Percentiles rank a stretch among this genome's conserved stretches.
Evolutionary conservation across 306 rosid genomes (phyloP).

Genomic region (Malus orientalis): DNA sequence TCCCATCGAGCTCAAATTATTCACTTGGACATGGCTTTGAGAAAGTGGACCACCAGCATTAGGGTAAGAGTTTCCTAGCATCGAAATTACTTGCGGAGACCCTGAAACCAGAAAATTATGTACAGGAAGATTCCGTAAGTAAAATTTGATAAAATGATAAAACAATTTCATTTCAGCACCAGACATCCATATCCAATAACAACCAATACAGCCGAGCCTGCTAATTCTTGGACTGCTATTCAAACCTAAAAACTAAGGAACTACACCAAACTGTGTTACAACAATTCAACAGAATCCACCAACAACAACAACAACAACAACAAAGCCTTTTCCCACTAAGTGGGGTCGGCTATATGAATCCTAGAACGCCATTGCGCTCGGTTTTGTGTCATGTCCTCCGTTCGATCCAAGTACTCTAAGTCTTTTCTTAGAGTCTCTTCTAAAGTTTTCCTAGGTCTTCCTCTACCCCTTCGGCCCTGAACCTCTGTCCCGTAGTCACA

Average conservation of each 20-base stretch:
- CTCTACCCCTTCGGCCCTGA: too few species aligned
- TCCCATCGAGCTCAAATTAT: conserved; percentile 76
- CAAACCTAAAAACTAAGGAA: not conserved
- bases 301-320: too few species aligned
- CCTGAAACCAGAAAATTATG: conserved; percentile 54
- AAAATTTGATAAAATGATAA: not conserved
- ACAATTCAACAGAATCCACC: not conserved
- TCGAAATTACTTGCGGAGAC: conserved; percentile 81
- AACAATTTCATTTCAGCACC: not conserved
- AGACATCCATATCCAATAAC: not conserved
- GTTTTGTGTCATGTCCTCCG: too few species aligned
- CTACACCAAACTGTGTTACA: not conserved
- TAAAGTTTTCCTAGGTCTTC: too few species aligned
- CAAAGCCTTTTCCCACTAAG: too few species aligned
- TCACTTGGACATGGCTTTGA: conserved; percentile 75
- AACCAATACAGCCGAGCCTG: not conserved
- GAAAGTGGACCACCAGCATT: conserved; percentile 78
- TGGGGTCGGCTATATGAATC: too few species aligned
- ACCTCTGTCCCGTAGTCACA: too few species aligned
- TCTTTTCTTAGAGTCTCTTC: too few species aligned
- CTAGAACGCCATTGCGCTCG: too few species aligned
- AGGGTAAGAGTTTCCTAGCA: conserved; percentile 85
- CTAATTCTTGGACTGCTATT: not conserved
- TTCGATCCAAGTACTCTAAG: too few species aligned
- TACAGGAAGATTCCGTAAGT: not conserved